phyloP scores from a whole-genome alignment of 495 filamentous ascomycete species.

The Tuber magnatum region DNA sequence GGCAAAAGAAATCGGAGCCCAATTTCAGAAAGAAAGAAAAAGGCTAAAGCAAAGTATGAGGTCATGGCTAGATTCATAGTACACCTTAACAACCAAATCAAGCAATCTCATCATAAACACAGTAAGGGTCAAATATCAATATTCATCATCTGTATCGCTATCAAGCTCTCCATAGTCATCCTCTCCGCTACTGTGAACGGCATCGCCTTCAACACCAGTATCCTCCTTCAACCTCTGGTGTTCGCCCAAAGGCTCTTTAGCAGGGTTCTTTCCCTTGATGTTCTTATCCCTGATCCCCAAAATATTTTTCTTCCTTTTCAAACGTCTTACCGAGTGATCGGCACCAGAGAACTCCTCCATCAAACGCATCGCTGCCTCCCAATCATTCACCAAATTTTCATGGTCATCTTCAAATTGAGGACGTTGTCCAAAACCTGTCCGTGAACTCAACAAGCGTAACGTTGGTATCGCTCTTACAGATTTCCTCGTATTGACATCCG shows the following conservation, averaged over 20 bases:
- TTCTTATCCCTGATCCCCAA: background rate
- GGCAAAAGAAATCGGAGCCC: background rate
- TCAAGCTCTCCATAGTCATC: background rate
- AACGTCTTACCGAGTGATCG: conserved; percentile 18
- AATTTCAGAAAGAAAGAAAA: background rate
- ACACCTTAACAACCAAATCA: background rate
- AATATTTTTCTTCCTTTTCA: background rate
- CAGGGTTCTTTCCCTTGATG: background rate
- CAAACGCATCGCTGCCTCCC: conserved; percentile 23
- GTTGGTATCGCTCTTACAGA: conserved; percentile 6
- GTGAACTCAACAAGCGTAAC: conserved; percentile 11
- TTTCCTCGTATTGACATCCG: background rate
- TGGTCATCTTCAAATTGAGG: conserved; percentile 12
- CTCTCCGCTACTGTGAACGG: background rate
- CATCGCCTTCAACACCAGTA: background rate
- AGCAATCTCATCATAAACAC: background rate
- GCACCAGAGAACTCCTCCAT: conserved; percentile 22
- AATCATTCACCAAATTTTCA: conserved; percentile 17
- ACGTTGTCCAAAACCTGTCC: conserved; percentile 5
- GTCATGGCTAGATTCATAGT: background rate
- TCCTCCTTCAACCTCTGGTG: background rate
- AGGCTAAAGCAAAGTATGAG: background rate
- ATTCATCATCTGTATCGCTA: background rate
- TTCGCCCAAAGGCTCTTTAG: background rate
- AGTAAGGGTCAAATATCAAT: background rate